phyloP scores from a whole-genome alignment of 2,329 filamentous ascomycete genomes.

The Coniochaeta prunicola region DNA sequence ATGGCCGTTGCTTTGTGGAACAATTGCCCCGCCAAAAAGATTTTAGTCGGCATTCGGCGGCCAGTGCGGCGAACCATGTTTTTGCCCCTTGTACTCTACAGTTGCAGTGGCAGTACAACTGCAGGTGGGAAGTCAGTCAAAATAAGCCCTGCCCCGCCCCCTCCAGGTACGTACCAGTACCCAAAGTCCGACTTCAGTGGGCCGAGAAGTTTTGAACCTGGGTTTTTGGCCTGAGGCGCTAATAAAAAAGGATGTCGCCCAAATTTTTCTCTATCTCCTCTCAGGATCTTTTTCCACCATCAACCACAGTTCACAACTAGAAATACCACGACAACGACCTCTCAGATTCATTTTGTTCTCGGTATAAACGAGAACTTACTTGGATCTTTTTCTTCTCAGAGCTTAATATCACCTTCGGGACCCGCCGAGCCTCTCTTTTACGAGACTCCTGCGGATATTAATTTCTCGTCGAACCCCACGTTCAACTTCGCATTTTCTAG shows the following conservation, averaged over 20 bases:
- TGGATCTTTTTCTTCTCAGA: slow-evolving; percentile 39
- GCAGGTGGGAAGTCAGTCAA: not conserved
- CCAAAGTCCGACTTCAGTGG: not conserved
- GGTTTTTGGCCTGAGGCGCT: not conserved
- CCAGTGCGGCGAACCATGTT: slow-evolving; percentile 1
- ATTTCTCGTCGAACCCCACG: slow-evolving; percentile 24
- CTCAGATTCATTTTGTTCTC: slow-evolving; percentile 2
- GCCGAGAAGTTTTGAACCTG: not conserved
- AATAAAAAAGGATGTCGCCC: slow-evolving; percentile 1
- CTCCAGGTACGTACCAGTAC: not conserved
- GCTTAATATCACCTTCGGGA: slow-evolving; percentile 12
- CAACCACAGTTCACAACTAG: not conserved
- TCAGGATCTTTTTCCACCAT: not conserved
- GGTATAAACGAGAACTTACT: slow-evolving; percentile 35
- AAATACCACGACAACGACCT: not conserved
- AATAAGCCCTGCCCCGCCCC: not conserved
- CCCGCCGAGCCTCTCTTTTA: slow-evolving; percentile 10
- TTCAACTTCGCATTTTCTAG: slow-evolving; percentile 41
- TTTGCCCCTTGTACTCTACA: no score
- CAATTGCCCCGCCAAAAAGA: not conserved
- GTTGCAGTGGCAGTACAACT: no score
- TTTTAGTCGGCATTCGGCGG: not conserved
- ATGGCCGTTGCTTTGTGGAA: not conserved
- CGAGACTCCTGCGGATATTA: slow-evolving; percentile 28
- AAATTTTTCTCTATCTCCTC: slow-evolving; percentile 3